Evolutionary conservation across 1,284 basidiomycete species (phyloP).

Genomic region (Ceratobasidium sp.): DNA sequence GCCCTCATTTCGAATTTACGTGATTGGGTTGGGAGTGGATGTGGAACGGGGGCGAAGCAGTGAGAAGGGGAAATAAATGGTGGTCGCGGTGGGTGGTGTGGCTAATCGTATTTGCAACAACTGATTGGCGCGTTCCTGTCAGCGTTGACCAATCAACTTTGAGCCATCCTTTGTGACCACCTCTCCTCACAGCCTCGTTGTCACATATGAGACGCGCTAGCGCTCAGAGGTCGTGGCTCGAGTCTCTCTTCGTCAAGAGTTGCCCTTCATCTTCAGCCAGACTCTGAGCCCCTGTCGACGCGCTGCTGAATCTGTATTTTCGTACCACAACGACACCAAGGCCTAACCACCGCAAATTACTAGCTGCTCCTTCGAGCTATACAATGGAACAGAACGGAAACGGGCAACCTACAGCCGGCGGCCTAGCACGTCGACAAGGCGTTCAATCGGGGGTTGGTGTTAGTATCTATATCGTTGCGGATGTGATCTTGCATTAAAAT

Average conservation of each 20-base stretch:
- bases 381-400: too few relatives aligned
- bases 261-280: neutral
- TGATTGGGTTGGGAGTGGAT: neutral
- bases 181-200: constrained; percentile 5
- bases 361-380: too few relatives aligned
- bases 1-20: constrained; percentile 25
- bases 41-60: neutral
- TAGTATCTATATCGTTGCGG: too few relatives aligned
- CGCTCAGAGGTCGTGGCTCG: neutral
- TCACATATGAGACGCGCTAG: neutral
- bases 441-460: too few relatives aligned
- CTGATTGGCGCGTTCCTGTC: constrained; percentile 39
- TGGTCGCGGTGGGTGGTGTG: neutral
- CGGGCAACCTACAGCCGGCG: too few relatives aligned
- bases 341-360: too few relatives aligned
- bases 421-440: too few relatives aligned
- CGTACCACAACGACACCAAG: too few relatives aligned
- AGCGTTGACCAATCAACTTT: neutral
- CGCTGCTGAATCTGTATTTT: too few relatives aligned
- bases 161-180: neutral
- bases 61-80: neutral
- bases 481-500: too few relatives aligned
- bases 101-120: constrained; percentile 10
- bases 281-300: neutral
- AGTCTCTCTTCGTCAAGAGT: neutral